phyloP scores from a whole-genome alignment of 1,284 basidiomycete genomes.

The Mycena sp. region DNA sequence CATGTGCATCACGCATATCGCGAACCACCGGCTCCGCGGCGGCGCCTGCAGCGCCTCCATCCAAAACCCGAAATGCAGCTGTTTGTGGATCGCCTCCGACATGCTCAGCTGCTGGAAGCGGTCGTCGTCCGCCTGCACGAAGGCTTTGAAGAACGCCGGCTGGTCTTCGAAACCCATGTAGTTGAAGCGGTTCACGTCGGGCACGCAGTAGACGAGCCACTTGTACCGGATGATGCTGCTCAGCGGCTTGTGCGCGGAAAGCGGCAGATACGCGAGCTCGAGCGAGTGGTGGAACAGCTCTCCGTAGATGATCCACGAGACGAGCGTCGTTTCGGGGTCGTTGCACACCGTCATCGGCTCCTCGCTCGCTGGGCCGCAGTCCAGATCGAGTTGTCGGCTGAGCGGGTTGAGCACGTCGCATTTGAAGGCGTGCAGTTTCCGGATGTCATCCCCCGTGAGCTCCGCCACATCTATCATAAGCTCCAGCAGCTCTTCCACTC shows the following conservation, averaged over 20 bases:
- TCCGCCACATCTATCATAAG: slow-evolving; percentile 22
- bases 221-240: slow-evolving; percentile 28
- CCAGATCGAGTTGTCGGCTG: slow-evolving; percentile 9
- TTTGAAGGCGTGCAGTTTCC: slow-evolving; percentile 13
- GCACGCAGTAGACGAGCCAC: slow-evolving; percentile 30
- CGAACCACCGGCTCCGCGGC: no score
- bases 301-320: slow-evolving; percentile 27
- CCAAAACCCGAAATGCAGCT: slow-evolving; percentile 1
- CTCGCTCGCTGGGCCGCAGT: slow-evolving; percentile 6
- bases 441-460: slow-evolving; percentile 28
- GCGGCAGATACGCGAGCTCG: slow-evolving; percentile 21
- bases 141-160: slow-evolving; percentile 18
- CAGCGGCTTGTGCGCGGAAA: slow-evolving; percentile 17
- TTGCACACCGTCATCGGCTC: slow-evolving; percentile 11
- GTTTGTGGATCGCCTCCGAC: background rate
- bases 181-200: slow-evolving; percentile 23
- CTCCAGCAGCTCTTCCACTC: slow-evolving; percentile 28
- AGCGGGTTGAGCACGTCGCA: slow-evolving; percentile 23
- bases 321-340: slow-evolving; percentile 24
- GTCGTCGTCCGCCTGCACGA: slow-evolving; percentile 8
- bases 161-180: slow-evolving; percentile 6
- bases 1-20: slow-evolving; percentile 19
- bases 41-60: background rate
- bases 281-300: slow-evolving; percentile 29
- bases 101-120: slow-evolving; percentile 21